Evolutionary conservation across 2,329 filamentous ascomycete species (phyloP).

Genomic region (Claviceps pusilla): DNA sequence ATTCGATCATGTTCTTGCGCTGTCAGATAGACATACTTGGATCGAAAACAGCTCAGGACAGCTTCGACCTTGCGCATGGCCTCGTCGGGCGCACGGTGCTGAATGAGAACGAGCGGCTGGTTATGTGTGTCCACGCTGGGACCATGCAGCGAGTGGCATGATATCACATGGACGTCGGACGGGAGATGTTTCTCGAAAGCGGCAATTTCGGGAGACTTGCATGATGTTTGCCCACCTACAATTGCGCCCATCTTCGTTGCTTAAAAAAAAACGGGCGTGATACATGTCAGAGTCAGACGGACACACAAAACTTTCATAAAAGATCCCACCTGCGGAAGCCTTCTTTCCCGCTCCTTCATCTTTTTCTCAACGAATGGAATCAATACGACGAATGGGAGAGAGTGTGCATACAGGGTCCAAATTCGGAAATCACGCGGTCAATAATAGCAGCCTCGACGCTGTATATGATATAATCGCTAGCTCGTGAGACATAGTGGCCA

Average conservation of each 20-base stretch:
- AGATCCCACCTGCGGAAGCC: no score
- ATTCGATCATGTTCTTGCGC: conserved; percentile 87
- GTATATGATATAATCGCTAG: conserved; percentile 98
- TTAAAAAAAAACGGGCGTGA: conserved; percentile 20
- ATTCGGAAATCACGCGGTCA: conserved; percentile 70
- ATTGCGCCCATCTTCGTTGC: conserved; percentile 91
- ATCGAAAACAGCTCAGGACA: conserved; percentile 69
- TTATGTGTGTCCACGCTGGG: conserved; percentile 76
- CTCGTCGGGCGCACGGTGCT: conserved; percentile 69
- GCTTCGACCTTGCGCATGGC: conserved; percentile 65
- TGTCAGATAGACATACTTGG: conserved; percentile 75
- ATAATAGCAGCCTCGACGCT: conserved; percentile 91
- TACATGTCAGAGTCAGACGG: conserved; percentile 2
- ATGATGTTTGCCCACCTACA: conserved; percentile 93
- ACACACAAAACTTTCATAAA: background rate
- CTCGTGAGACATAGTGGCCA: conserved; percentile 87
- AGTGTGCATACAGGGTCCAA: conserved; percentile 63
- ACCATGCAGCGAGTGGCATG: conserved; percentile 91
- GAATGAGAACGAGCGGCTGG: conserved; percentile 85
- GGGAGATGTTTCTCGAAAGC: conserved; percentile 87
- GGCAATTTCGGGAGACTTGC: conserved; percentile 89
- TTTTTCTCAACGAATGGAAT: background rate
- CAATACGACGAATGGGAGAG: conserved; percentile 4
- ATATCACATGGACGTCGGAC: conserved; percentile 78
- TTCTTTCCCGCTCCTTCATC: no score